Percentiles rank a stretch among this genome's conserved stretches.
Conservation (phyloP, 2,329 filamentous ascomycete species). For the Colletotrichum salicis region DNA sequence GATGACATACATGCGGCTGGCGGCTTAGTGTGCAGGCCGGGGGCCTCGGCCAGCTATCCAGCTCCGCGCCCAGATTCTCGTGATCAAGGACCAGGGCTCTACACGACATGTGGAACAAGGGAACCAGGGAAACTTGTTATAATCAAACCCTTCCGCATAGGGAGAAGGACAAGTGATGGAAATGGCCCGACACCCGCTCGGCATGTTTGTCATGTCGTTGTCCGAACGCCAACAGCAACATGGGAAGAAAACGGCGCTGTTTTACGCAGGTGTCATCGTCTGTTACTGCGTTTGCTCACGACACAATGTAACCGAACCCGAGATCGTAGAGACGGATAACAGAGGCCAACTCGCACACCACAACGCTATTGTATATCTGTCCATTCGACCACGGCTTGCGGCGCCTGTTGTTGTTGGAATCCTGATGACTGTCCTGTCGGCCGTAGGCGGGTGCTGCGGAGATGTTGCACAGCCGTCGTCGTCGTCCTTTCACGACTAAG, state of each 20-base stretch:
- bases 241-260: constrained; percentile 3
- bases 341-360: constrained; percentile 8
- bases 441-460: not conserved
- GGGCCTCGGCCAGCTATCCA: constrained; percentile 14
- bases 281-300: constrained; percentile 14
- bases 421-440: not conserved
- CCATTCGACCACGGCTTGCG: not conserved
- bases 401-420: not conserved
- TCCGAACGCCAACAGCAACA: constrained; percentile 47
- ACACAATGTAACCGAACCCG: constrained; percentile 9
- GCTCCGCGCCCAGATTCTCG: not conserved
- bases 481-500: constrained; percentile 10
- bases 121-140: not conserved
- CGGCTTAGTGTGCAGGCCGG: not conserved
- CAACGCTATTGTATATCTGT: constrained; percentile 14
- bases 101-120: not conserved
- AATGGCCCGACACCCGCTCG: constrained; percentile 41
- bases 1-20: constrained; percentile 33
- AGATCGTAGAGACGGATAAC: constrained; percentile 3
- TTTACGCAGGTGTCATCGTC: constrained; percentile 12
- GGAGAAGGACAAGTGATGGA: constrained; percentile 32
- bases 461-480: constrained; percentile 7
- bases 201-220: constrained; percentile 51
- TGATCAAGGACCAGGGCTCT: constrained; percentile 21
- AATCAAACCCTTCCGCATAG: not conserved